Conservation (phyloP, 2,329 filamentous ascomycete species). For the Hymenoscyphus linearis region DNA sequence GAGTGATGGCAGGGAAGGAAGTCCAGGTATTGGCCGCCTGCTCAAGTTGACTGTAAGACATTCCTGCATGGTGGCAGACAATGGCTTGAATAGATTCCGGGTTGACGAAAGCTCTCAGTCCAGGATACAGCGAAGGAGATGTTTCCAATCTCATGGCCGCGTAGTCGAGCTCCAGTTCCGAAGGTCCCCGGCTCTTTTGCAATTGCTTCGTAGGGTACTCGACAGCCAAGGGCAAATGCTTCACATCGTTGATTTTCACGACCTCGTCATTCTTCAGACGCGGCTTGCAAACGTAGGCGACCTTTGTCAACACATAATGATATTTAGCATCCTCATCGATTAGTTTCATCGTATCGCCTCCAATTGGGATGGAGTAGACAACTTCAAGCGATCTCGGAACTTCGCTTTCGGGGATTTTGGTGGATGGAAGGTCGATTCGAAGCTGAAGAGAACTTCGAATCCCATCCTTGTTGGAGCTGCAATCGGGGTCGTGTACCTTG, state of each 20-base stretch:
- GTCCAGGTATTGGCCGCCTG: slow-evolving; percentile 4
- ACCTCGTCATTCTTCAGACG: not conserved
- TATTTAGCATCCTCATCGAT: not conserved
- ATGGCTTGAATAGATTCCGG: slow-evolving; percentile 1
- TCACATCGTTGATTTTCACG: not conserved
- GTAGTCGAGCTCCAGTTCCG: slow-evolving; percentile 1
- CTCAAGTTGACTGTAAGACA: not conserved
- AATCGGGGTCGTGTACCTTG: not conserved
- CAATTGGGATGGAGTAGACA: not conserved
- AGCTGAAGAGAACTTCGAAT: not conserved
- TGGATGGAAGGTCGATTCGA: not conserved
- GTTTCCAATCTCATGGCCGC: not conserved
- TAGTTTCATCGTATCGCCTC: not conserved
- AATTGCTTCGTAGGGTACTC: not conserved
- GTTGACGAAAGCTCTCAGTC: not conserved
- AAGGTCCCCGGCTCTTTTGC: not conserved
- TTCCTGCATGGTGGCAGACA: slow-evolving; percentile 5
- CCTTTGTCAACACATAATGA: not conserved
- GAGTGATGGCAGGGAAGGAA: not conserved
- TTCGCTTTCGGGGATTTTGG: not conserved
- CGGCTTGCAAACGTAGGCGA: not conserved
- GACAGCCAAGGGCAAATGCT: not conserved
- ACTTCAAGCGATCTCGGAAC: not conserved
- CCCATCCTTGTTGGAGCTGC: not conserved
- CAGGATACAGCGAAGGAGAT: not conserved